Conservation (phyloP, 371 early-diverging fungal species). For the Umbelopsis sp. region DNA sequence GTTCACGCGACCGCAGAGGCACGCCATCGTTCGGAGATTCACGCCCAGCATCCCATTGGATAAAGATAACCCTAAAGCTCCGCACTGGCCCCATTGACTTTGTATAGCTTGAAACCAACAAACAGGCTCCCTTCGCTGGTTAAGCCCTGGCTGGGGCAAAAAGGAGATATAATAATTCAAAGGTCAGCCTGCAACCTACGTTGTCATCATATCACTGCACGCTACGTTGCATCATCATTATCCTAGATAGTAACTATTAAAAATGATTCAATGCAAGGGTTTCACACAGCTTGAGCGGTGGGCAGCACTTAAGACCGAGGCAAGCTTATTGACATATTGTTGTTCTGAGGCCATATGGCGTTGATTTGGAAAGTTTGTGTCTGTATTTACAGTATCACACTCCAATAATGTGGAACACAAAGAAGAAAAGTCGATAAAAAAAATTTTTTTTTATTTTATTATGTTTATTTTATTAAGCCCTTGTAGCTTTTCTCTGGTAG, state of each 20-base stretch:
- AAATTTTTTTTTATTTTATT: neutral
- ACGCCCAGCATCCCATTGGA: neutral
- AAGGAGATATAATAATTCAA: no score
- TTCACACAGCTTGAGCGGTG: neutral
- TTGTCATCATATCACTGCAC: no score
- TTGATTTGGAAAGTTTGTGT: neutral
- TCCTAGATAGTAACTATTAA: no score
- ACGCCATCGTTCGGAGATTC: constrained; percentile 14
- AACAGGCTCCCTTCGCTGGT: no score
- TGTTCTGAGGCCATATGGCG: constrained; percentile 16
- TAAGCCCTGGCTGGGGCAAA: no score
- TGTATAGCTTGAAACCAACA: no score
- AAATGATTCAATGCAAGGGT: no score
- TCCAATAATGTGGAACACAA: constrained; percentile 2
- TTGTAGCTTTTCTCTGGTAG: neutral
- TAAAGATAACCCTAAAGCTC: constrained; percentile 16
- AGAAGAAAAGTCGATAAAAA: neutral
- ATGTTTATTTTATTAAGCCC: neutral
- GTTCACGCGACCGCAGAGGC: constrained; percentile 15
- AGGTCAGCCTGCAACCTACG: no score
- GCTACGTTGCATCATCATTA: no score
- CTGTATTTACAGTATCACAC: constrained; percentile 3
- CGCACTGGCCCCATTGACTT: constrained; percentile 1
- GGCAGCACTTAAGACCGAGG: constrained; percentile 16
- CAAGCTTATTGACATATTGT: constrained; percentile 17